Conservation (phyloP, 352 stramenopile genomes). For the Phytophthora constricta region DNA sequence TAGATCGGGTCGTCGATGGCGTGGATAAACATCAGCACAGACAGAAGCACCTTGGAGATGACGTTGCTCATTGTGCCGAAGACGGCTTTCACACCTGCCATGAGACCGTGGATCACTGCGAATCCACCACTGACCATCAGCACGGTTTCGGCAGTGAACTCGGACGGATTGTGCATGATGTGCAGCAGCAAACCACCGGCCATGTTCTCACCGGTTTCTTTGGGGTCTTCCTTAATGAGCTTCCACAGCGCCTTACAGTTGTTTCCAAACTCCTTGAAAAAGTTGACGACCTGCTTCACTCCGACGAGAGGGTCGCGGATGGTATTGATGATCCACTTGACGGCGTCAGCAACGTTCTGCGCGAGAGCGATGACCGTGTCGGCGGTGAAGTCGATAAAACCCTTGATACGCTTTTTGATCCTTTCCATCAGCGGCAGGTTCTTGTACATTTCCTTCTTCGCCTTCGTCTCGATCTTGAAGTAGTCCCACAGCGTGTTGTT, state of each 20-base stretch:
- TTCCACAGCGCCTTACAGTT: slow-evolving; percentile 2
- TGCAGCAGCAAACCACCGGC: neutral
- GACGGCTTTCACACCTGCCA: neutral
- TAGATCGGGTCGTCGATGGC: slow-evolving; percentile 4
- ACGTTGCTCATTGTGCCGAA: slow-evolving; percentile 1
- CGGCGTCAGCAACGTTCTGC: neutral
- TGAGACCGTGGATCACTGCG: neutral
- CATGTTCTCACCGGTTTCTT: neutral
- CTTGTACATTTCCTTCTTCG: slow-evolving; percentile 2
- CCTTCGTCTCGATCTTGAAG: slow-evolving; percentile 1
- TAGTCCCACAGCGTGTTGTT: slow-evolving; percentile 6
- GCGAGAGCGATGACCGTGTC: slow-evolving; percentile 1
- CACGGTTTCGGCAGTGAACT: slow-evolving; percentile 4
- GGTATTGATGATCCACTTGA: slow-evolving; percentile 3
- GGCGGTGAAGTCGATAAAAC: neutral
- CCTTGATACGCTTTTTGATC: neutral
- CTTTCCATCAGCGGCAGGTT: neutral
- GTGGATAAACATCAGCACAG: slow-evolving; percentile 1
- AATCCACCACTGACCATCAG: neutral
- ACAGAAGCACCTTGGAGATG: slow-evolving; percentile 1
- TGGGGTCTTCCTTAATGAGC: neutral
- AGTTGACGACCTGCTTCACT: neutral
- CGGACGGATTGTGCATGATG: slow-evolving; percentile 1
- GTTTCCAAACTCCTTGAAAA: slow-evolving; percentile 4
- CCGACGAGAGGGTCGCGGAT: slow-evolving; percentile 3